Conservation (phyloP, 1,139 yeast species). For the Yamadazyma siamensis region DNA sequence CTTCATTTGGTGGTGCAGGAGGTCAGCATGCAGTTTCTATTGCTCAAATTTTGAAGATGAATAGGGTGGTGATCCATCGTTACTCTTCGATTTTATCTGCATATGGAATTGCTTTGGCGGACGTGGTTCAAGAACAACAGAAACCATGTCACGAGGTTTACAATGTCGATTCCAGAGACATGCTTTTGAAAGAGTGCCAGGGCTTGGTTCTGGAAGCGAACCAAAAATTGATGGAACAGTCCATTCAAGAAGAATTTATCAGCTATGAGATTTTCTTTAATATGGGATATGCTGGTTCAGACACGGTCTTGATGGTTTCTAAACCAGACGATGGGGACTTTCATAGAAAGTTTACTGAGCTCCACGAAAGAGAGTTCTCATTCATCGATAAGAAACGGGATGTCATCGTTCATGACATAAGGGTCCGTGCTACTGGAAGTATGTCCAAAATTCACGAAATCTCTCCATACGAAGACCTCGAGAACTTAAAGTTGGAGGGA, state of each 20-base stretch:
- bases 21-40: conserved; percentile 19
- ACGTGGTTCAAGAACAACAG: conserved; percentile 17
- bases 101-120: conserved; percentile 19
- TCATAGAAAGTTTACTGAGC: conserved; percentile 37
- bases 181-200: conserved; percentile 8
- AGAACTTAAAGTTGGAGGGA: background rate
- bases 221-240: conserved; percentile 7
- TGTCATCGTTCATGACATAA: conserved; percentile 17
- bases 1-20: conserved; percentile 21
- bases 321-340: conserved; percentile 20
- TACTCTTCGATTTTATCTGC: conserved; percentile 20
- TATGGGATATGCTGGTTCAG: conserved; percentile 20
- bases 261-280: conserved; percentile 13
- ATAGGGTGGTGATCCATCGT: conserved; percentile 15
- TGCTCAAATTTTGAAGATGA: conserved; percentile 17
- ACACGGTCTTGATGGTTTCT: conserved; percentile 15
- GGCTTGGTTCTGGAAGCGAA: conserved; percentile 3
- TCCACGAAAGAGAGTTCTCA: conserved; percentile 68
- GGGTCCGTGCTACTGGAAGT: conserved; percentile 14
- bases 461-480: conserved; percentile 10
- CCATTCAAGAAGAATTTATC: conserved; percentile 7
- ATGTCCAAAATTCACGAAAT: conserved; percentile 8
- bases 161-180: conserved; percentile 5
- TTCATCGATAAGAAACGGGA: conserved; percentile 54
- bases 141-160: conserved; percentile 14